phyloP scores from a whole-genome alignment of 495 filamentous ascomycete species.

The Halenospora varia region DNA sequence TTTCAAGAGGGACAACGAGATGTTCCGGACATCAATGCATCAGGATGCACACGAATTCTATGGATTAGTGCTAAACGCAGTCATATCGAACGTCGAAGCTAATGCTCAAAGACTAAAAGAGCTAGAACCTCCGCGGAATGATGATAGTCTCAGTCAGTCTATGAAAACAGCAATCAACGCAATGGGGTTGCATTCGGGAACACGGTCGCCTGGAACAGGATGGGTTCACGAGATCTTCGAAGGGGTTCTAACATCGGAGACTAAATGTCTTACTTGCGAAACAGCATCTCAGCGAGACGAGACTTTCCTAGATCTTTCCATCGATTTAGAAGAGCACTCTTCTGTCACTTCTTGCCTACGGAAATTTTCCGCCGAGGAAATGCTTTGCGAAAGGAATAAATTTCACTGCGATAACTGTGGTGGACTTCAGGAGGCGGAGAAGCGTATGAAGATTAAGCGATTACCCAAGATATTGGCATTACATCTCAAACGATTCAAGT shows the following conservation, averaged over 20 bases:
- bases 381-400: conserved; percentile 98
- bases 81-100: conserved; percentile 88
- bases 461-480: conserved; percentile 87
- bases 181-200: conserved; percentile 32
- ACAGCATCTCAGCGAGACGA: conserved; percentile 94
- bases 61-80: conserved; percentile 91
- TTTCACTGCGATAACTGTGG: conserved; percentile 98
- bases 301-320: conserved; percentile 90
- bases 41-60: conserved; percentile 98
- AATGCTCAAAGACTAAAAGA: conserved; percentile 60
- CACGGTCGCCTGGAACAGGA: conserved; percentile 51
- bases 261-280: conserved; percentile 93
- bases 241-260: conserved; percentile 91
- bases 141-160: conserved; percentile 33
- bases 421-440: conserved; percentile 95
- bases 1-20: conserved; percentile 88
- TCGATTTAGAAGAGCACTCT: conserved; percentile 92
- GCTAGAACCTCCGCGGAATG: conserved; percentile 35
- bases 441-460: conserved; percentile 98
- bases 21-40: conserved; percentile 95
- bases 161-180: conserved; percentile 38
- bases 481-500: conserved; percentile 96
- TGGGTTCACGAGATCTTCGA: conserved; percentile 99
- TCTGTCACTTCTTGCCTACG: conserved; percentile 93
- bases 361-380: conserved; percentile 96